These are phyloP conservation scores for Lasiodiplodia sp. DNA, from an alignment of 2,329 filamentous ascomycete genomes.

Conservation along the genomic window DNA sequence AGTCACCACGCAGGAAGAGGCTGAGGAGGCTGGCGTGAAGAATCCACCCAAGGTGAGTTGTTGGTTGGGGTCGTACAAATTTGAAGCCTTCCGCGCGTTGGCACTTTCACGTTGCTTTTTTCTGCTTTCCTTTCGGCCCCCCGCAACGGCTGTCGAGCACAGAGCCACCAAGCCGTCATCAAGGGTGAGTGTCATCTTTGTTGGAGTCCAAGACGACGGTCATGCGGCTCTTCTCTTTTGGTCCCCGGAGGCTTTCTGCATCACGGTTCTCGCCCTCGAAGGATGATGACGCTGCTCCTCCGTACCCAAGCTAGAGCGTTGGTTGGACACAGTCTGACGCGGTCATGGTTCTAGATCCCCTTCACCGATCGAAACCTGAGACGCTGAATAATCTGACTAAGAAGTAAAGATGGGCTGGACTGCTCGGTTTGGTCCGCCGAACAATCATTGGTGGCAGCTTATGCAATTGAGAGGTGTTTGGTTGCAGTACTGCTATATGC, in stretches of 20 bases:
- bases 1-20: conserved; percentile 46
- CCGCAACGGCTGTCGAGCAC: conserved; percentile 3
- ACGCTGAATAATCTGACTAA: conserved; percentile 37
- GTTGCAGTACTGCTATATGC: neutral
- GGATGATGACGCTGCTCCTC: neutral
- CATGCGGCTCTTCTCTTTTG: neutral
- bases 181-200: neutral
- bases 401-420: neutral
- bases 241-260: neutral
- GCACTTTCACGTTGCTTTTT: neutral
- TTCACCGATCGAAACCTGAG: conserved; percentile 50
- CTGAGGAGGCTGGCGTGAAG: conserved; percentile 48
- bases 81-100: neutral
- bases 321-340: neutral
- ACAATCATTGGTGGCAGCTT: neutral
- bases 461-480: neutral
- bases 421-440: neutral
- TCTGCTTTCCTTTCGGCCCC: neutral
- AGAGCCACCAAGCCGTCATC: neutral
- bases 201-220: neutral
- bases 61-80: conserved; percentile 25
- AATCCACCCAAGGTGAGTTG: conserved; percentile 51
- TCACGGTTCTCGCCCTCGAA: neutral
- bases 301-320: neutral
- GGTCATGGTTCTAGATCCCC: conserved; percentile 39